phyloP scores from a whole-genome alignment of 1,284 basidiomycete species.

The Ustilago sp. region DNA sequence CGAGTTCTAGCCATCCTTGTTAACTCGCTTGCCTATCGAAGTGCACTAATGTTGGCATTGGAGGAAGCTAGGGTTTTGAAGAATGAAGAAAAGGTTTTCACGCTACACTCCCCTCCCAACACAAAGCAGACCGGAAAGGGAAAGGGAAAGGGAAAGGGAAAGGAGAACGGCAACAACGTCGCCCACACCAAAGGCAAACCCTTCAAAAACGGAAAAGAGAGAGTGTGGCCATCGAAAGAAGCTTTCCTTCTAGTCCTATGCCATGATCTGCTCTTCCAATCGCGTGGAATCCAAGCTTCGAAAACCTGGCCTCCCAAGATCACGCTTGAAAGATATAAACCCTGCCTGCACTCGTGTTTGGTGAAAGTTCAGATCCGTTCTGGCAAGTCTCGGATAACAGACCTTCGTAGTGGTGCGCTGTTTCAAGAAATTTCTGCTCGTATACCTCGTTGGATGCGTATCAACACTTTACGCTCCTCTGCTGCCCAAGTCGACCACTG shows the following conservation, averaged over 20 bases:
- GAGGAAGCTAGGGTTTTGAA: constrained; percentile 30
- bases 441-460: constrained; percentile 65
- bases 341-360: constrained; percentile 86
- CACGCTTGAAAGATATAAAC: constrained; percentile 77
- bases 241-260: constrained; percentile 61
- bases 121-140: constrained; percentile 4
- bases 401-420: constrained; percentile 57
- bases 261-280: constrained; percentile 63
- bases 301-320: constrained; percentile 61
- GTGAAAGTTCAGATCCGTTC: constrained; percentile 80
- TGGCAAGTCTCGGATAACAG: constrained; percentile 51
- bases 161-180: neutral
- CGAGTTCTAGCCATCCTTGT: constrained; percentile 59
- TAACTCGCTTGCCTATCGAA: constrained; percentile 56
- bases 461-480: constrained; percentile 51
- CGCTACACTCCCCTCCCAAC: neutral
- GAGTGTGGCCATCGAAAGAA: constrained; percentile 24
- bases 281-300: constrained; percentile 58
- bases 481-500: constrained; percentile 73
- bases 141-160: constrained; percentile 17
- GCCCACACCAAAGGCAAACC: neutral
- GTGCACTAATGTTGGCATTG: constrained; percentile 44
- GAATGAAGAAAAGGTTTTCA: constrained; percentile 49
- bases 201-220: neutral
- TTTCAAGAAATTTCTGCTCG: constrained; percentile 47